Evolutionary conservation across 2,329 filamentous ascomycete species (phyloP), one percentile per base, ranked within the genome.

Genomic region (Aspergillus felis): DNA sequence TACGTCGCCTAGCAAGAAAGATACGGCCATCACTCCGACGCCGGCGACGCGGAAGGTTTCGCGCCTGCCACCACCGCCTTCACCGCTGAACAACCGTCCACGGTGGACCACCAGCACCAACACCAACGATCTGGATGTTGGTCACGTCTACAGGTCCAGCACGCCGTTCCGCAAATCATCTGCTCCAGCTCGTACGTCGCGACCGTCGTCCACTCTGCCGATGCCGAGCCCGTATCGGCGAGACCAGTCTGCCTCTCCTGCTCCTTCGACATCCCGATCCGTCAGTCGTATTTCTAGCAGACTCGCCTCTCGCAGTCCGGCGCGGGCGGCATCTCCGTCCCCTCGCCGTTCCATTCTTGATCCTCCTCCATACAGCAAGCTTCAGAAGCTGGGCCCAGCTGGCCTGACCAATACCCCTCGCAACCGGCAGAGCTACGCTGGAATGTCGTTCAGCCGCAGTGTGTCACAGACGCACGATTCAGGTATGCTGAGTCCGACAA

Each of bases 21-120:
- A 79, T 58, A 73, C 74, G 24, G 81, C 84, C 8, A 77, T 80
- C 10, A 84, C 84, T 0, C 81, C 83, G 4, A 81, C 79, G 65
- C 77, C 73, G 62, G 74, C 66, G 50, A 76, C 51, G 71, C 80
- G 55, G 50, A 67, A 64, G 50, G 53, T 57, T n/a, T 65, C 63
- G 78, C 81, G 52, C 77, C 82, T 56, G 68, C 76, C 42, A 76
- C 61, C 57, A 17, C 78, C 78, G 10, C 63, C 80, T 17, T 72
- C 70, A 20, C 68, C 76, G 35, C 70, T 71, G 22, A 76, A 82
- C 57, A 79, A 83, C 56, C 85, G 88, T 52, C 90, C 90, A 3
- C 82, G 86, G 57, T 94, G 90, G 90, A 93, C 87, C 68, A 69
- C 67, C 10, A 89, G 86, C 29, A 84, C 86, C 5, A 91, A 88